Conservation (phyloP, 2,329 filamentous ascomycete species). For the Fusarium haematococcum region DNA sequence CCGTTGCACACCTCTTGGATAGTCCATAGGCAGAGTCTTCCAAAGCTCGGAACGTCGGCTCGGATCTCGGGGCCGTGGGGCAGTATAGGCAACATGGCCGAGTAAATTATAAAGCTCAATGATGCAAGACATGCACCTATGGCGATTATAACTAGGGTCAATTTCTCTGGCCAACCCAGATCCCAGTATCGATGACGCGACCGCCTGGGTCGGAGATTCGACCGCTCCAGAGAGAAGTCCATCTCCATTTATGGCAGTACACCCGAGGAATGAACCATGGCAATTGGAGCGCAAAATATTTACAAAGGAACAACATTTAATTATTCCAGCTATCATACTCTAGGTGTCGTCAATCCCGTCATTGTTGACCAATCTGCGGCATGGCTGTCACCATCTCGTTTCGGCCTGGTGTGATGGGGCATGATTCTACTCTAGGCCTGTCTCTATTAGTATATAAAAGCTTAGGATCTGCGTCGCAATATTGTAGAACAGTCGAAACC, state of each 20-base stretch:
- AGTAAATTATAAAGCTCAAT: background rate
- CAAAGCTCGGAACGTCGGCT: background rate
- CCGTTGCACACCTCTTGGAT: background rate
- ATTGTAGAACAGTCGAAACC: background rate
- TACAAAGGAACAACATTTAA: background rate
- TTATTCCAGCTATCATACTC: slow-evolving; percentile 7
- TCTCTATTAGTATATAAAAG: background rate
- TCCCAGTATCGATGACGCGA: slow-evolving; percentile 2
- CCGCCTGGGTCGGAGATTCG: background rate
- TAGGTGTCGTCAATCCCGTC: background rate
- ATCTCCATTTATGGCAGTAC: background rate
- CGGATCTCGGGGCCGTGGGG: background rate
- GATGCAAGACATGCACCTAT: slow-evolving; percentile 3
- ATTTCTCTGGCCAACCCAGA: background rate
- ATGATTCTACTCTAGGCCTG: background rate
- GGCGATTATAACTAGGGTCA: background rate
- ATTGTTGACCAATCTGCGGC: background rate
- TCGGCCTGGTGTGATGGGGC: background rate
- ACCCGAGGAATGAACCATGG: background rate
- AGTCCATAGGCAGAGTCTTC: background rate
- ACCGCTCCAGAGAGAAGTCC: background rate
- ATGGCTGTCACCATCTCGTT: background rate
- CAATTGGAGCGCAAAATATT: background rate
- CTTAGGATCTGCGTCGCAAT: background rate
- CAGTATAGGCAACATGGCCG: background rate